phyloP scores from a whole-genome alignment of 495 filamentous ascomycete genomes.

The Penicillium maclennaniae region DNA sequence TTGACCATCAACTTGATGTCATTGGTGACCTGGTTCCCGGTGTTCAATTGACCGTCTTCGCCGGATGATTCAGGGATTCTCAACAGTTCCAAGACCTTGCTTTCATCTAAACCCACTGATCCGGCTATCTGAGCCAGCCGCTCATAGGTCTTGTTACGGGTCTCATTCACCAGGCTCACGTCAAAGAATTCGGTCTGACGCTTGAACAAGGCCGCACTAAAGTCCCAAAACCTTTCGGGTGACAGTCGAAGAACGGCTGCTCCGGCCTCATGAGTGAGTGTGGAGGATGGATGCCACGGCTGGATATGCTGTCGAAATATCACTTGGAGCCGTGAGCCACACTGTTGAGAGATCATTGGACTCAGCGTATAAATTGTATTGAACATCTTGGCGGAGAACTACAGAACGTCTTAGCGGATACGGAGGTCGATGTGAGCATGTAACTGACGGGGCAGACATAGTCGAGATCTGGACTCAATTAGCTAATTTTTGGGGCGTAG shows the following conservation, averaged over 20 bases:
- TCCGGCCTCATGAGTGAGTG: conserved; percentile 81
- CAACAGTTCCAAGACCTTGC: conserved; percentile 59
- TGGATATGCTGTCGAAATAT: conserved; percentile 91
- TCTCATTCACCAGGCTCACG: conserved; percentile 73
- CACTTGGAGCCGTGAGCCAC: conserved; percentile 57
- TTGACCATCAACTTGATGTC: conserved; percentile 84
- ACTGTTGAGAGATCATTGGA: conserved; percentile 53
- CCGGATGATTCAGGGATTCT: conserved; percentile 58
- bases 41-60: conserved; percentile 63
- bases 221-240: conserved; percentile 71
- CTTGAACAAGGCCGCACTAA: conserved; percentile 68
- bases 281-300: conserved; percentile 92
- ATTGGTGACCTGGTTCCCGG: conserved; percentile 71
- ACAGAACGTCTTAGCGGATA: not conserved
- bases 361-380: conserved; percentile 62
- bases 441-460: conserved; percentile 72
- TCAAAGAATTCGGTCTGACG: conserved; percentile 75
- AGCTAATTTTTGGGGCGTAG: not conserved
- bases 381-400: conserved; percentile 68
- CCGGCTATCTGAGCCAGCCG: conserved; percentile 67
- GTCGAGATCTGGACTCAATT: conserved; percentile 58
- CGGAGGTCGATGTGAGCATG: not conserved
- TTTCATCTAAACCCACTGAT: conserved; percentile 62
- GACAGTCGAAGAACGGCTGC: conserved; percentile 67
- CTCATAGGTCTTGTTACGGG: conserved; percentile 78